Evolutionary conservation across 169 alveolate species (phyloP).

Genomic region (Theileria sp.): DNA sequence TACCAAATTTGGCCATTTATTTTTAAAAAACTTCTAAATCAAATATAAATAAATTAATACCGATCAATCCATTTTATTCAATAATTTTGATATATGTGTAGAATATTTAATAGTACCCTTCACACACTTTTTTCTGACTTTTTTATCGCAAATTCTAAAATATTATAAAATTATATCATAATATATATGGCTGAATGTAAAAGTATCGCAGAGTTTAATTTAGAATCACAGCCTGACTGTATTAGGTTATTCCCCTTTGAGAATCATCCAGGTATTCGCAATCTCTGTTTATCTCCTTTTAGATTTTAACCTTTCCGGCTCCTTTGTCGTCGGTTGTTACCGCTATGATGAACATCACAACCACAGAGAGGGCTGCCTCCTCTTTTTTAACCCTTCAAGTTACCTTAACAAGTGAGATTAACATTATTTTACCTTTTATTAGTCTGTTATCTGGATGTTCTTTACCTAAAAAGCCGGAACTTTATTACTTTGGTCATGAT

Average conservation of each 20-base stretch:
- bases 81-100: neutral
- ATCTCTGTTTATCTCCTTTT: constrained; percentile 4
- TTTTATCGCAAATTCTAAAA: neutral
- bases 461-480: neutral
- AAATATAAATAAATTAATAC: too few relatives aligned
- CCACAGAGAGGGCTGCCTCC: constrained; percentile 29
- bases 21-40: too few relatives aligned
- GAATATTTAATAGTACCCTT: neutral
- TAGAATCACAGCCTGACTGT: constrained; percentile 46
- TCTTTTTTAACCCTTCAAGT: constrained; percentile 36
- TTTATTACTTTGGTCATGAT: neutral
- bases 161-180: neutral
- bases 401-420: constrained; percentile 16
- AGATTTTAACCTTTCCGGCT: constrained; percentile 26
- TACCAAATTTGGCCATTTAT: neutral
- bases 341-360: neutral
- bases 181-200: neutral
- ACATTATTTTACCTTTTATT: neutral
- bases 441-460: neutral
- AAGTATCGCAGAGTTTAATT: constrained; percentile 1
- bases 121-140: neutral
- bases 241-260: constrained; percentile 33
- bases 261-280: constrained; percentile 7
- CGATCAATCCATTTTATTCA: neutral
- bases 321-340: constrained; percentile 29